A percentile compares a stretch with the other conserved stretches of the same genome.
phyloP scores from a whole-genome alignment of 2,329 filamentous ascomycete genomes.

The Diaporthe destruens region DNA sequence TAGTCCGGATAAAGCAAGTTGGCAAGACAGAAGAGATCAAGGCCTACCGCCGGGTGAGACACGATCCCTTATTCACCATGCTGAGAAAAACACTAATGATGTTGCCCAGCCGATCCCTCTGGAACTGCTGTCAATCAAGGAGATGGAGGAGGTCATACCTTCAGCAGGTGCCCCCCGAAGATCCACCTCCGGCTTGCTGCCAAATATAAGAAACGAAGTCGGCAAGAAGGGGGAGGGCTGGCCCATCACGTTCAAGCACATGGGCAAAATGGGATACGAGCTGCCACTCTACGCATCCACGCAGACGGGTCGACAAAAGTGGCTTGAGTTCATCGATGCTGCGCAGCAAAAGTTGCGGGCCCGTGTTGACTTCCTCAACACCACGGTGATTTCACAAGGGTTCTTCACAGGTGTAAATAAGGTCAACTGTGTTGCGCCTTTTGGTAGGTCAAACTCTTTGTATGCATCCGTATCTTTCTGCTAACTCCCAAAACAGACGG shows the following conservation, averaged over 20 bases:
- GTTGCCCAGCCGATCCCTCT: constrained; percentile 83
- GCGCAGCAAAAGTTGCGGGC: constrained; percentile 90
- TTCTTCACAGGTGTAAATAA: constrained; percentile 78
- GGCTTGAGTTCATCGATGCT: constrained; percentile 94
- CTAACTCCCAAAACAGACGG: constrained; percentile 73
- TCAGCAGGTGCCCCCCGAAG: constrained; percentile 84
- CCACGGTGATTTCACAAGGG: constrained; percentile 69
- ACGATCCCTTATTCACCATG: too few relatives aligned
- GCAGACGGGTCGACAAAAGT: constrained; percentile 90
- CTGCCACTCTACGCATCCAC: constrained; percentile 89
- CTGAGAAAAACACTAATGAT: constrained; percentile 39
- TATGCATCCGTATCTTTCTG: background rate
- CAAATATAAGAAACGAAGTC: constrained; percentile 63
- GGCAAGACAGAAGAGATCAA: constrained; percentile 96
- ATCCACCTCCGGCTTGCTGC: constrained; percentile 86
- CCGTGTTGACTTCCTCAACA: constrained; percentile 91
- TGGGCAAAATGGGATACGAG: constrained; percentile 96
- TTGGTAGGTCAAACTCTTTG: constrained; percentile 69
- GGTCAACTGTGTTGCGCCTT: constrained; percentile 94
- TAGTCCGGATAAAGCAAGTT: constrained; percentile 90
- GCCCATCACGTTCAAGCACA: constrained; percentile 95
- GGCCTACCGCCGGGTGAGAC: constrained; percentile 81
- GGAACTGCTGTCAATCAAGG: constrained; percentile 90
- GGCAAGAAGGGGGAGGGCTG: constrained; percentile 81
- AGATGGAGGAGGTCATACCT: constrained; percentile 97